Conservation (phyloP, 73 alveolate species). For the Breviolum minutum region DNA sequence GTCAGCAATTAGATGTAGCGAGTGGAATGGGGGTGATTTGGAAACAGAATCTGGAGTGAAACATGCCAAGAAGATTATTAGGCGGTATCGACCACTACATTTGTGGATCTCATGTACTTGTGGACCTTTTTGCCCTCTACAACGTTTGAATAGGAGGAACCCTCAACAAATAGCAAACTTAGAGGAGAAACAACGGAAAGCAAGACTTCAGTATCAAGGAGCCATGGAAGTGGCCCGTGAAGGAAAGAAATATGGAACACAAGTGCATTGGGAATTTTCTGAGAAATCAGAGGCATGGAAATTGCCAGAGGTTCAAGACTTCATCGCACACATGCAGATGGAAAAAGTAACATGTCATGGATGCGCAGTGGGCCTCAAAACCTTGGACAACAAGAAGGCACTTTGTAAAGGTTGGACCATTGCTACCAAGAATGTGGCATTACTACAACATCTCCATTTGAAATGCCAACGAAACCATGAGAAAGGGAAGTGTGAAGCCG, state of each 20-base stretch:
- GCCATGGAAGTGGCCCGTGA: neutral
- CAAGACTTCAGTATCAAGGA: neutral
- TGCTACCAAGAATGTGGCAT: neutral
- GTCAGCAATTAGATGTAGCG: neutral
- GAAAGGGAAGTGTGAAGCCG: neutral
- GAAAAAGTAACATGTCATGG: neutral
- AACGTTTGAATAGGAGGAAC: neutral
- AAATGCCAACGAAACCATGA: neutral
- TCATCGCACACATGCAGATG: neutral
- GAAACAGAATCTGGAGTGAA: neutral
- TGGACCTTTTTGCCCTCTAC: neutral
- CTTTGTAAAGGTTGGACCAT: conserved; percentile 5
- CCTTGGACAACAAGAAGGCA: neutral
- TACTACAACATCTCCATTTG: neutral
- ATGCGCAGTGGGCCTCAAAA: neutral
- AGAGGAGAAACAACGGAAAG: neutral
- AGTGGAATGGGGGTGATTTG: neutral
- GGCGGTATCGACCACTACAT: neutral
- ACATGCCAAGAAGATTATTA: neutral
- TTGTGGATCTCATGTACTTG: neutral
- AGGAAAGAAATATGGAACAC: neutral
- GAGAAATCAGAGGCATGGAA: neutral
- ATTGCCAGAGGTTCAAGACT: neutral
- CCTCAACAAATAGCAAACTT: neutral
- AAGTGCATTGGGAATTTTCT: conserved; percentile 5